Base-by-base conservation (phyloP, 129 eudicot genomes). In the Oenanthe sinensis region DNA sequence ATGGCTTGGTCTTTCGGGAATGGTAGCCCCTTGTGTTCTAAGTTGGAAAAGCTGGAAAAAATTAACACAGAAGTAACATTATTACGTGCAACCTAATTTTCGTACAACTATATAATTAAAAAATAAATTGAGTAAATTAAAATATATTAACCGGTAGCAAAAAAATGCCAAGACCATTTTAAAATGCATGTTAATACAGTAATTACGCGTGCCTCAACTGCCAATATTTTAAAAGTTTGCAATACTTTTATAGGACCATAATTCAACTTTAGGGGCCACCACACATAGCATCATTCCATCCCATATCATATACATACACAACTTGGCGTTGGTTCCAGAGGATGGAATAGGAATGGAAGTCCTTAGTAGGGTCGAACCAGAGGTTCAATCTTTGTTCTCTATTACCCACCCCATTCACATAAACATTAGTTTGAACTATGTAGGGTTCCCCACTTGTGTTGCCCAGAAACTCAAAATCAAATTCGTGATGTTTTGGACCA, bases 341-440 rank as follows among this genome's bases (percentile, higher is more conserved):
- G 37, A 94, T 40, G 44, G 98, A 91, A 74, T 94, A 94, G 58
- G 90, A 71, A 78, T 94, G 98, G 83, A 91, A 94, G 81, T 87
- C 98, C 65, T 85, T 91, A 1, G 97, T 91, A 6, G 98, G 98
- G 39, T 94, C 98, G 37, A 91, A 94, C 98, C 98, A 94, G 62
- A 94, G 93, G 77, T 90, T 91, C 63, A 91, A 77, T 45, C 98
- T 85, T 62, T 94, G 98, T 55, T 94, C 98, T 48, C 98, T 88
- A 77, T 94, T 91, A 3, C 98, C 98, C 28, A 91, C 96, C 42
- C 98, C 98, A 71, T 94, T 94, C 4, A 91, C 98, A 77, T 89
- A 94, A 19, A 94, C 96, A 82, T 94, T 94, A 8, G 98, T 94
- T 82, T 94, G 98, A 0, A 94, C 97, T 14, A 89, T 16, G 78